phyloP scores from a whole-genome alignment of 2,329 filamentous ascomycete genomes.

The Hymenoscyphus occultus region DNA sequence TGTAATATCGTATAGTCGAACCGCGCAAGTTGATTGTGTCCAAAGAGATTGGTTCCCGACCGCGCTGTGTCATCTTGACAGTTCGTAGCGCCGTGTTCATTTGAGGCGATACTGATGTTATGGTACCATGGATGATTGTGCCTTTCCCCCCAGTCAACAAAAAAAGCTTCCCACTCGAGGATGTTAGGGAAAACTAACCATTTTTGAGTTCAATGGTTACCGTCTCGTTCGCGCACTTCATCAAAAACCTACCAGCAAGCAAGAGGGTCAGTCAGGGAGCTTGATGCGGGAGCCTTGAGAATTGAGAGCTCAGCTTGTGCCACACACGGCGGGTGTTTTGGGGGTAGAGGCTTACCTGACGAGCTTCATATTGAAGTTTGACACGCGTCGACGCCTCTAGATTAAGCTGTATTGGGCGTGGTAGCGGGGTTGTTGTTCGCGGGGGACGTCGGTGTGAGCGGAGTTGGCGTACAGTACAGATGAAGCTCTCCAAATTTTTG shows the following conservation, averaged over 20 bases:
- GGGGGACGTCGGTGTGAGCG: conserved; percentile 6
- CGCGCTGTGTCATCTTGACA: conserved; percentile 92
- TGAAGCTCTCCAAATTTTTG: conserved; percentile 11
- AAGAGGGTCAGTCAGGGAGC: conserved; percentile 37
- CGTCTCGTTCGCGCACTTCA: conserved; percentile 99
- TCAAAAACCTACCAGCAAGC: conserved; percentile 71
- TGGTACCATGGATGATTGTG: conserved; percentile 94
- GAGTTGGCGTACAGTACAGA: conserved; percentile 5
- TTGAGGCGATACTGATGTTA: conserved; percentile 92
- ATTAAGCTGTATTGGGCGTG: conserved; percentile 4
- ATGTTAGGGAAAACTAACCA: conserved; percentile 53
- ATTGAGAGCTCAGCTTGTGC: conserved; percentile 46
- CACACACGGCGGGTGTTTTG: conserved; percentile 25
- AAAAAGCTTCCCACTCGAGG: background rate
- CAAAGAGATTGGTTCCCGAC: conserved; percentile 80
- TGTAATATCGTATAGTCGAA: conserved; percentile 93
- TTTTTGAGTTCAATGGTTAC: conserved; percentile 99
- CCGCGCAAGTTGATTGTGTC: conserved; percentile 97
- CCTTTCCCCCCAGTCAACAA: conserved; percentile 48
- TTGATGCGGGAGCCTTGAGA: conserved; percentile 40
- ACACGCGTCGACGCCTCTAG: background rate
- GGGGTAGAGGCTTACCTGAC: conserved; percentile 67
- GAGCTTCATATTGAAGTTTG: conserved; percentile 79
- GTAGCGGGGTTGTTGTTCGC: conserved; percentile 13
- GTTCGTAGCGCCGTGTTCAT: conserved; percentile 97